Conservation (phyloP, 1,139 yeast species). For the Taiozyma sp. region DNA sequence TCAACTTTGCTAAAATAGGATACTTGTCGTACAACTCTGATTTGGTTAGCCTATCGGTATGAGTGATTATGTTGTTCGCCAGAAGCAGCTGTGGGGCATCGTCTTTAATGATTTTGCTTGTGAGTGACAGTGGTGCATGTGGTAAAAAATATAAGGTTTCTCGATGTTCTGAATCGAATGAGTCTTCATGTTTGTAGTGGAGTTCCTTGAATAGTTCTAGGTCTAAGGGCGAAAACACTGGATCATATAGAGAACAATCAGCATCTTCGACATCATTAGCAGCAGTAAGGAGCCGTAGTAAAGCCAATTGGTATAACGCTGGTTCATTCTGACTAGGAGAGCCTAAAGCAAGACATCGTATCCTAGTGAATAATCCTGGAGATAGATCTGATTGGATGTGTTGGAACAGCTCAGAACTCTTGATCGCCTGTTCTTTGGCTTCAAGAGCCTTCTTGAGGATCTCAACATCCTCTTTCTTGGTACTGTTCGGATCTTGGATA, state of each 20-base stretch:
- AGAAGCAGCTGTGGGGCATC: conserved; percentile 36
- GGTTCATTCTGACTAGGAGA: conserved; percentile 52
- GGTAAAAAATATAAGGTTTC: conserved; percentile 54
- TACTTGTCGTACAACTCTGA: conserved; percentile 37
- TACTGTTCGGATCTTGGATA: conserved; percentile 6
- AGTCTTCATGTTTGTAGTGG: conserved; percentile 21
- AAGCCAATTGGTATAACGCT: conserved; percentile 64
- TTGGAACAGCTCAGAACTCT: conserved; percentile 25
- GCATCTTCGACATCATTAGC: conserved; percentile 19
- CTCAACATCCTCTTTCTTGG: conserved; percentile 2
- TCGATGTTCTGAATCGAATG: conserved; percentile 3
- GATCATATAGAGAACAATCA: conserved; percentile 56
- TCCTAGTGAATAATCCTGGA: conserved; percentile 21
- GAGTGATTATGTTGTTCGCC: conserved; percentile 46
- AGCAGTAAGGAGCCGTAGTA: conserved; percentile 37
- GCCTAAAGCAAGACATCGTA: conserved; percentile 74
- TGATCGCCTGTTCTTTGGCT: conserved; percentile 17
- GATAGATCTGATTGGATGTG: conserved; percentile 21
- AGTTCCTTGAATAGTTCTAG: conserved; percentile 25
- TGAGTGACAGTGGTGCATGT: conserved; percentile 65
- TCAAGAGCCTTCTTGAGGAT: conserved; percentile 7
- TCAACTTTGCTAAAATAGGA: conserved; percentile 38
- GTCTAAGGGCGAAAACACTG: conserved; percentile 51
- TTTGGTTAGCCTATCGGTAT: conserved; percentile 47
- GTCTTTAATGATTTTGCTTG: conserved; percentile 37